phyloP scores from a whole-genome alignment of 768 basidiomycete species.

The Kwoniella europaea region DNA sequence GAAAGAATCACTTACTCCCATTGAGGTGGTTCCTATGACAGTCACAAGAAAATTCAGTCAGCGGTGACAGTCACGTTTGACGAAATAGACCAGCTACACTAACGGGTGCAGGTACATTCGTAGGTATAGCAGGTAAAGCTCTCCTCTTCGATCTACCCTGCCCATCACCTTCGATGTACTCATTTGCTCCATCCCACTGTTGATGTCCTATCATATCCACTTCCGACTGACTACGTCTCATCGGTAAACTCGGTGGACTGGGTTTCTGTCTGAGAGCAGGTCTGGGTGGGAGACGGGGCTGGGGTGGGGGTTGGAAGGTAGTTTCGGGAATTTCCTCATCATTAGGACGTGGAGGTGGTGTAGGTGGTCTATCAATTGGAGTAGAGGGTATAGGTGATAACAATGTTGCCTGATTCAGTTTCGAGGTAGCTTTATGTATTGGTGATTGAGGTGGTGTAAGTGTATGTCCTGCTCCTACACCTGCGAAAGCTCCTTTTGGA shows the following conservation, averaged over 20 bases:
- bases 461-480: constrained; percentile 49
- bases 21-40: constrained; percentile 40
- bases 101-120: constrained; percentile 36
- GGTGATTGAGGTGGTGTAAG: constrained; percentile 47
- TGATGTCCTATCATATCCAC: constrained; percentile 20
- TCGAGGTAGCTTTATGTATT: constrained; percentile 29
- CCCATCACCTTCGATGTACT: constrained; percentile 15
- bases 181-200: constrained; percentile 15
- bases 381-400: constrained; percentile 28
- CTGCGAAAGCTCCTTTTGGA: constrained; percentile 34
- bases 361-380: constrained; percentile 19
- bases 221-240: constrained; percentile 17
- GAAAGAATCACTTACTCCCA: constrained; percentile 47
- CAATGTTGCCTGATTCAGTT: constrained; percentile 19
- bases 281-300: constrained; percentile 11
- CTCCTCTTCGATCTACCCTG: constrained; percentile 28
- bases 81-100: constrained; percentile 5
- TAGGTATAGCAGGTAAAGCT: constrained; percentile 35
- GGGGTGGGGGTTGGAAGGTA: constrained; percentile 21
- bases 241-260: constrained; percentile 6
- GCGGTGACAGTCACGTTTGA: neutral
- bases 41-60: neutral
- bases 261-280: neutral
- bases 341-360: constrained; percentile 28
- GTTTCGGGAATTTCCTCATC: constrained; percentile 23